phyloP scores from a whole-genome alignment of 495 filamentous ascomycete genomes.

The Penicillium nucicola region DNA sequence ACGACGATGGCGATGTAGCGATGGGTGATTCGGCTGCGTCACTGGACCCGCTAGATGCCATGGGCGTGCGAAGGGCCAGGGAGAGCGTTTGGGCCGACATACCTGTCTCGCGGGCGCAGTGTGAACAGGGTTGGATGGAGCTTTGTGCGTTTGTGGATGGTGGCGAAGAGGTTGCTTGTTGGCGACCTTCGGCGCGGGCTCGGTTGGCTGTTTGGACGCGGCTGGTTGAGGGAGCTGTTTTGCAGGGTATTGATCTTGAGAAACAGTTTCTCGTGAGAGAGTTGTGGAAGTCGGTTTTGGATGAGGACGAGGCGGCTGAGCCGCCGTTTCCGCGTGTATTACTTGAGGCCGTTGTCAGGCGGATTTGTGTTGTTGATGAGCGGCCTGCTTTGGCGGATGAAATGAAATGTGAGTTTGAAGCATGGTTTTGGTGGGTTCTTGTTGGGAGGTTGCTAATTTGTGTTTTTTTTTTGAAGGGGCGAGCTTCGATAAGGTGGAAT shows the following conservation, averaged over 20 bases:
- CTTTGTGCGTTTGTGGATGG: constrained; percentile 47
- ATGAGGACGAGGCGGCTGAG: constrained; percentile 32
- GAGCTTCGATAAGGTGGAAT: constrained; percentile 43
- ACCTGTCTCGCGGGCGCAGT: constrained; percentile 44
- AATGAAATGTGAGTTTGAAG: constrained; percentile 37
- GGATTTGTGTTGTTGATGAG: constrained; percentile 31
- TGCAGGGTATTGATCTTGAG: constrained; percentile 43
- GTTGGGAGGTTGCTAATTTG: constrained; percentile 1
- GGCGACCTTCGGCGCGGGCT: constrained; percentile 40
- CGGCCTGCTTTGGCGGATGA: constrained; percentile 14
- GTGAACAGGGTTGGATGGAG: constrained; percentile 44
- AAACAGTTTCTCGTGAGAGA: constrained; percentile 48
- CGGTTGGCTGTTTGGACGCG: constrained; percentile 47
- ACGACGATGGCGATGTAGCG: constrained; percentile 17
- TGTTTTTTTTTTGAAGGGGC: constrained; percentile 35
- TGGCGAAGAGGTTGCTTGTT: constrained; percentile 19
- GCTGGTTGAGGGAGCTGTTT: constrained; percentile 39
- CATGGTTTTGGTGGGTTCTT: neutral
- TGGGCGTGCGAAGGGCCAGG: constrained; percentile 11
- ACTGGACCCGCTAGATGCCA: neutral
- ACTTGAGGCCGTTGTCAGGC: constrained; percentile 41
- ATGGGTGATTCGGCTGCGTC: constrained; percentile 10
- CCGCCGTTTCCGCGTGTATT: constrained; percentile 38
- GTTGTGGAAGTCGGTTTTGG: constrained; percentile 45
- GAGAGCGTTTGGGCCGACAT: constrained; percentile 37